Conservation (phyloP, 2,329 filamentous ascomycete genomes). For the Monosporascus sp. region DNA sequence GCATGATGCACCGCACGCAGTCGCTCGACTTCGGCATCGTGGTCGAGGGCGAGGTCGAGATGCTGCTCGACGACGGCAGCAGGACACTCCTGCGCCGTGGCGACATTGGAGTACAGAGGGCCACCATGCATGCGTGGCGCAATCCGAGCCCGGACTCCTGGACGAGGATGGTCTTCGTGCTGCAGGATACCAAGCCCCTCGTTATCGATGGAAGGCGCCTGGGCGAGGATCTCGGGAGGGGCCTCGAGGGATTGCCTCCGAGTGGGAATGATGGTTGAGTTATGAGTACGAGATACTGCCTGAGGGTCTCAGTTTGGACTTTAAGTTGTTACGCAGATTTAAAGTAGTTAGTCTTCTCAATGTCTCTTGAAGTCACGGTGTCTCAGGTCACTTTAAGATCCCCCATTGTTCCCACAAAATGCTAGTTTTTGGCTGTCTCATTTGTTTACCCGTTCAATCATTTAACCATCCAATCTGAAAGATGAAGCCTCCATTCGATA, state of each 20-base stretch:
- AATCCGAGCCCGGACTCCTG: slow-evolving; percentile 42
- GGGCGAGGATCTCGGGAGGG: slow-evolving; percentile 21
- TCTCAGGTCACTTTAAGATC: no score
- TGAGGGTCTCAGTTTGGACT: no score
- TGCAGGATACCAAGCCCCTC: slow-evolving; percentile 30
- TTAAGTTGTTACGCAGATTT: no score
- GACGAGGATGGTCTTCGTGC: slow-evolving; percentile 36
- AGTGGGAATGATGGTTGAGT: slow-evolving; percentile 20
- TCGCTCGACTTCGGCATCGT: slow-evolving; percentile 51
- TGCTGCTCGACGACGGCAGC: slow-evolving; percentile 47
- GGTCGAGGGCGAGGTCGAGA: slow-evolving; percentile 46
- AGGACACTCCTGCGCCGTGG: slow-evolving; percentile 39
- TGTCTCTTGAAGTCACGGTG: no score
- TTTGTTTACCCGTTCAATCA: no score
- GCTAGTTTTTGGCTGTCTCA: no score
- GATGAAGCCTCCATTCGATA: no score
- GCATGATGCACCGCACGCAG: slow-evolving; percentile 47
- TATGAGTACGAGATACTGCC: no score
- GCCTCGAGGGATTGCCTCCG: slow-evolving; percentile 17
- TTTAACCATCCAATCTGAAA: no score
- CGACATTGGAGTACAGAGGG: slow-evolving; percentile 51
- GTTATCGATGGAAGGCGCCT: slow-evolving; percentile 20
- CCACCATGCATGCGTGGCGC: slow-evolving; percentile 49
- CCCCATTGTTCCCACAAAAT: no score
- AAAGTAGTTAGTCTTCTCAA: no score